These are phyloP conservation scores for Malbranchea cinnamomea DNA, from an alignment of 2,329 filamentous ascomycete genomes.

Conservation along the genomic window DNA sequence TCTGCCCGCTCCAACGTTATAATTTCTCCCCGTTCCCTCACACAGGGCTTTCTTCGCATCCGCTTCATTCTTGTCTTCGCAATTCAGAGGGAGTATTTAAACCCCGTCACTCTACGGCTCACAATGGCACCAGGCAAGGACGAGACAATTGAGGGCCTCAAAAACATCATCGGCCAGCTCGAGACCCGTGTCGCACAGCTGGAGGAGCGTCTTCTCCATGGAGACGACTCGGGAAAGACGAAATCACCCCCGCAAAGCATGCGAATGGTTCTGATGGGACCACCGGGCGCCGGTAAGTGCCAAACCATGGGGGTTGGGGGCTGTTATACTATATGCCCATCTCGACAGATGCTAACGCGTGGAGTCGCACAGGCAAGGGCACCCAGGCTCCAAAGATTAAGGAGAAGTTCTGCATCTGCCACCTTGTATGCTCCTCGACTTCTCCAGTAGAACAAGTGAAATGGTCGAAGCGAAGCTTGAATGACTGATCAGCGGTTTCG, in stretches of 20 bases:
- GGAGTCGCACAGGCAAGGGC: constrained; percentile 89
- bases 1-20: constrained; percentile 6
- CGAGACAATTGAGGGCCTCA: constrained; percentile 64
- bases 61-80: constrained; percentile 3
- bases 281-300: constrained; percentile 87
- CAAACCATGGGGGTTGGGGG: neutral
- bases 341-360: constrained; percentile 14
- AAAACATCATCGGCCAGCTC: constrained; percentile 67
- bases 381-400: constrained; percentile 97
- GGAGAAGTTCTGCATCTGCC: constrained; percentile 94
- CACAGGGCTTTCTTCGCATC: neutral
- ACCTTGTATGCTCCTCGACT: constrained; percentile 62
- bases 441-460: neutral
- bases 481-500: constrained; percentile 7
- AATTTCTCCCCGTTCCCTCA: constrained; percentile 4
- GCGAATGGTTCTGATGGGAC: constrained; percentile 95
- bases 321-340: neutral
- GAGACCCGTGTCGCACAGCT: constrained; percentile 76
- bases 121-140: constrained; percentile 82
- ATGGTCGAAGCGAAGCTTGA: constrained; percentile 7
- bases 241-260: constrained; percentile 48
- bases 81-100: constrained; percentile 14
- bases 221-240: constrained; percentile 35
- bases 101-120: constrained; percentile 14
- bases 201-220: constrained; percentile 51